Percentiles rank a stretch among this genome's conserved stretches.
Conservation (phyloP, 768 basidiomycete species). For the Russula dissimulans region DNA sequence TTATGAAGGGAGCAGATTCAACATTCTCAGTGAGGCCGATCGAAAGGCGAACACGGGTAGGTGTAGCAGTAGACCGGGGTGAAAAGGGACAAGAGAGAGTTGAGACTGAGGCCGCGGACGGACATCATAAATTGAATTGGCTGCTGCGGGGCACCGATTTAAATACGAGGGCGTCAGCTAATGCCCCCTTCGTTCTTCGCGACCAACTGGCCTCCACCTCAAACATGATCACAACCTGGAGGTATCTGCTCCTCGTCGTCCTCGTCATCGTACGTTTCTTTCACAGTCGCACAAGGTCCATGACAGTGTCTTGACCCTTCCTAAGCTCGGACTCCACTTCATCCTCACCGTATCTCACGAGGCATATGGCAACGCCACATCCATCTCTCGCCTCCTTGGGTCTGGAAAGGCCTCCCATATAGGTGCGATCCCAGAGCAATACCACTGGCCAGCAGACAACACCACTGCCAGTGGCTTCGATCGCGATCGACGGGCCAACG, state of each 20-base stretch:
- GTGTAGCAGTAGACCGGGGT: too few species aligned
- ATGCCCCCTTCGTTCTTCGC: background rate
- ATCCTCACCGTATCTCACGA: conserved; percentile 42
- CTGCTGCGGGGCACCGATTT: too few species aligned
- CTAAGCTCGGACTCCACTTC: conserved; percentile 48
- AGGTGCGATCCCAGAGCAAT: conserved; percentile 35
- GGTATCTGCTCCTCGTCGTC: conserved; percentile 42
- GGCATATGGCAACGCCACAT: conserved; percentile 40
- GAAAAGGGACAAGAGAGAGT: too few species aligned
- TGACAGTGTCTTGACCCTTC: background rate
- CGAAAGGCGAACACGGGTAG: too few species aligned
- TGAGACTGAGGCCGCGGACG: too few species aligned
- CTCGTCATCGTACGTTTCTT: conserved; percentile 27
- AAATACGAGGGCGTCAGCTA: background rate
- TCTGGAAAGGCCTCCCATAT: conserved; percentile 17
- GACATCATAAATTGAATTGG: too few species aligned
- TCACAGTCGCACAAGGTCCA: background rate
- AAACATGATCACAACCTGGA: conserved; percentile 52
- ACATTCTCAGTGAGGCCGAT: too few species aligned
- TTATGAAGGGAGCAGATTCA: too few species aligned
- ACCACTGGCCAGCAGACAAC: conserved; percentile 24
- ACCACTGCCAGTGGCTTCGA: conserved; percentile 1
- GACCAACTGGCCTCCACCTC: background rate
- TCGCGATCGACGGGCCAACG: conserved; percentile 38
- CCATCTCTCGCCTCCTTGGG: conserved; percentile 30